A percentile compares a stretch with the other conserved stretches of the same genome.
These are phyloP conservation scores for Hyaloscypha variabilis DNA, from an alignment of 495 filamentous ascomycete genomes.

Conservation along the genomic window DNA sequence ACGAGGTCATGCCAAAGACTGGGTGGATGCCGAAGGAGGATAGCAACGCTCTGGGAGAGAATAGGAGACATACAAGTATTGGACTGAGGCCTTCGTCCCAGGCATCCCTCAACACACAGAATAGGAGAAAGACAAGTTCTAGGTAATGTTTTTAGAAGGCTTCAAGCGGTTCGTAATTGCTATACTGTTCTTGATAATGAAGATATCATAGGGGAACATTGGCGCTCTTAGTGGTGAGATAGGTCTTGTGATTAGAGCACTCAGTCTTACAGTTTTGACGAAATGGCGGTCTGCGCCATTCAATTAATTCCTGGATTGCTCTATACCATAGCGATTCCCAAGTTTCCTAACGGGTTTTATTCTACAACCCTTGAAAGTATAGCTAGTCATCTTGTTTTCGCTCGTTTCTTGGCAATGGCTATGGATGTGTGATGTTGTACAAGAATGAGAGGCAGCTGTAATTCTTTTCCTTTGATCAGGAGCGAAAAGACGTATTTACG, in stretches of 20 bases:
- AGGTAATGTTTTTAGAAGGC: conserved; percentile 6
- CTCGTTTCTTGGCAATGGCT: background rate
- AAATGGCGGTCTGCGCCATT: background rate
- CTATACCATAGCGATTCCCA: background rate
- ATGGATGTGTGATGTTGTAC: background rate
- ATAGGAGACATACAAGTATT: conserved; percentile 11
- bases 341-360: background rate
- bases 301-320: background rate
- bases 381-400: background rate
- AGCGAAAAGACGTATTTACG: too few relatives aligned
- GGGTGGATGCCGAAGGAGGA: conserved; percentile 27
- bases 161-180: background rate
- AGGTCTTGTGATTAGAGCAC: background rate
- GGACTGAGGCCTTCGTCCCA: conserved; percentile 24
- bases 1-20: conserved; percentile 33
- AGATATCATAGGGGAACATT: conserved; percentile 9
- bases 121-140: conserved; percentile 21
- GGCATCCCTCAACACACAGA: conserved; percentile 16
- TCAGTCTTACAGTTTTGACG: background rate
- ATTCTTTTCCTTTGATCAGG: too few relatives aligned
- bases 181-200: background rate
- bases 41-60: conserved; percentile 5
- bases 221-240: background rate
- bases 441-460: too few relatives aligned
- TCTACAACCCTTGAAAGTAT: background rate